Base-by-base conservation (phyloP, 306 rosid species). In the Comarum palustre region DNA sequence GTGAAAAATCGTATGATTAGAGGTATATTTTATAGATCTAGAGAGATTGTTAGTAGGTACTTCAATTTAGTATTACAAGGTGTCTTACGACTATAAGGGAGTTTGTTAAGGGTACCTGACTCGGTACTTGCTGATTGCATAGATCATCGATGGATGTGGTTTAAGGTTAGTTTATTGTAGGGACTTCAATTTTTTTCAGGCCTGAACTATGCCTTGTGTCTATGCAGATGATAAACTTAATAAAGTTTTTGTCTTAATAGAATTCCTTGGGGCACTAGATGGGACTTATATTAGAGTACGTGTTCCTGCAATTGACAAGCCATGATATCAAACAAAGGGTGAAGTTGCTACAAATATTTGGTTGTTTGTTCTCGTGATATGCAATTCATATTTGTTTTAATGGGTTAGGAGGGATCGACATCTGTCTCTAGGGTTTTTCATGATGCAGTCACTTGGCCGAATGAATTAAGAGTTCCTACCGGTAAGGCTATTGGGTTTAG, bases 371-470 rank as follows among this genome's bases (percentile, higher is more conserved):
- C 34, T 31, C 34, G 34, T 31, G 34, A 31, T 31, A 31, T 31
- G 34, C 34, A 31, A 31, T 31, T 31, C 34, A 31, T 31, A 31
- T 31, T 31, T 31, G 34, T 31, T 31, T 60, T 73, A 62, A 16
- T 39, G 24, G 2, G 62, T 17, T 61, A 27, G 41, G 70, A 46
- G 50, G 71, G 64, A 63, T 63, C 13, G 1, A 4, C 39, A 48
- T 74, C 64, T 5, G 9, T 50, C 42, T 74, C 64, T 20, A 74
- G 62, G 31, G 60, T 46, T 5, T 4, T 73, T 10, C 34, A 59
- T 5, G 48, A 39, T 64, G 51, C 36, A 34, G 41, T 63, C n/a
- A 62, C 20, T 48, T 48, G 52, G 41, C 13, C 16, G 0, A 43
- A 75, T 39, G 32, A 36, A 14, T 41, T 27, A 41, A 22, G 14